Conservation (phyloP, 495 filamentous ascomycete species). For the Tuber aestivum region DNA sequence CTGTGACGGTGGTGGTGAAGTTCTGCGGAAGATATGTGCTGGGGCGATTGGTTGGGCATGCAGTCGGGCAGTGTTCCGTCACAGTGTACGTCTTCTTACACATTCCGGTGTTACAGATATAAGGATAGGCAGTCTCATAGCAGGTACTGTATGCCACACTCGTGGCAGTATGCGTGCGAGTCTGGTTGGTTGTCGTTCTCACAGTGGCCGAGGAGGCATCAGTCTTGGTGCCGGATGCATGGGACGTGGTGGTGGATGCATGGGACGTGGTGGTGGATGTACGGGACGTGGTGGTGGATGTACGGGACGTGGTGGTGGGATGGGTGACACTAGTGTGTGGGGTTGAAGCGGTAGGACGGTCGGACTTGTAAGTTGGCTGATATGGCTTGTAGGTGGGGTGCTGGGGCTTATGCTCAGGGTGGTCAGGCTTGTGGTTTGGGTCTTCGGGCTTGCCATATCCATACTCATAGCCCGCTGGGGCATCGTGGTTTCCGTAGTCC, state of each 20-base stretch:
- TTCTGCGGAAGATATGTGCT: conserved; percentile 30
- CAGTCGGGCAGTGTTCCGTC: conserved; percentile 33
- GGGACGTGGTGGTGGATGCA: conserved; percentile 15
- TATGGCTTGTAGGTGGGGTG: conserved; percentile 11
- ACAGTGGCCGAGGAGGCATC: neutral
- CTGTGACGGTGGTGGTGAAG: conserved; percentile 36
- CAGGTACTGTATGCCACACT: conserved; percentile 31
- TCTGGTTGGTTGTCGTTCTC: conserved; percentile 21
- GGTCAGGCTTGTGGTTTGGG: conserved; percentile 11
- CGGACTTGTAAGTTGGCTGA: conserved; percentile 2
- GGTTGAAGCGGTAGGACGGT: conserved; percentile 4
- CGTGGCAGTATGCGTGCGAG: conserved; percentile 23
- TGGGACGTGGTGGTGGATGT: conserved; percentile 19
- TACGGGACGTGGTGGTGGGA: conserved; percentile 13
- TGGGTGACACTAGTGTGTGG: conserved; percentile 14
- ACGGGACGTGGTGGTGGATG: conserved; percentile 19
- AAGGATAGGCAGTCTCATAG: conserved; percentile 33
- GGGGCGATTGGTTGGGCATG: conserved; percentile 25
- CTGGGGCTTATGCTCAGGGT: conserved; percentile 4
- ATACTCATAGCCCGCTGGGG: conserved; percentile 27
- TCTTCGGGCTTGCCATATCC: conserved; percentile 29
- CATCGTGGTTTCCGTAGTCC: conserved; percentile 25
- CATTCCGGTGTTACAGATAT: conserved; percentile 30
- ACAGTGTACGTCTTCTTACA: conserved; percentile 38
- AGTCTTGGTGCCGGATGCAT: conserved; percentile 15